Evolutionary conservation across 1,139 yeast species (phyloP), one percentile per base, ranked within the genome.

Genomic region (Hemisphaericaspora subhashii): DNA sequence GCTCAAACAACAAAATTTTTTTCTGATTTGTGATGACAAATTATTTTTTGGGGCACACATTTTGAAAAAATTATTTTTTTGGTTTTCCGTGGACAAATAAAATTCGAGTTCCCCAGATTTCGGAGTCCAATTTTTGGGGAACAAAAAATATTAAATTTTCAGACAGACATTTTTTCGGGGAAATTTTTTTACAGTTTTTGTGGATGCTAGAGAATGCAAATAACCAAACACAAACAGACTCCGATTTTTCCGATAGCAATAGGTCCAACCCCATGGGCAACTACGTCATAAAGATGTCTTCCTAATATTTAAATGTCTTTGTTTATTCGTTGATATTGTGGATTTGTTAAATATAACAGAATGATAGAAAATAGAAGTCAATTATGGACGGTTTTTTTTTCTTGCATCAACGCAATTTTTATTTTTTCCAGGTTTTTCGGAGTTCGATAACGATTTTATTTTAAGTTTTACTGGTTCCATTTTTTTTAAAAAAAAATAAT

Each of bases 71-170:
- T 8, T 23, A 23, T 24, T 24, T 24, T 24, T 24, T n/a, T 12
- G 15, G 3, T 12, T 24, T 24, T 15, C 30, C 26, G 20, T 23
- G 26, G 37, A 35, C 37, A 35, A 35, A 35, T 35, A 29, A 35
- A 16, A 35, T 13, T 35, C 24, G 33, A 35, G 28, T 35, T 35
- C 37, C 37, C 37, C 37, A 35, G 37, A 35, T 35, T 35, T 35
- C 37, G 37, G 37, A 35, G 37, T 35, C 29, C 12, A 15, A 31
- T 12, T 23, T 23, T 23, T 31, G 26, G 12, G 34, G 27, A 21
- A 16, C 34, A 10, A 31, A 21, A 31, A 31, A 9, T 12, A 12
- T 5, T 6, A 12, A 20, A 31, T 10, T 31, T 31, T 18, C 34
- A 21, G 34, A 21, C 34, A 31, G 34, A 31, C 34, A 31, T 21